Conservation (phyloP, 2,329 filamentous ascomycete species). For the Paraphaeosphaeria minitans region DNA sequence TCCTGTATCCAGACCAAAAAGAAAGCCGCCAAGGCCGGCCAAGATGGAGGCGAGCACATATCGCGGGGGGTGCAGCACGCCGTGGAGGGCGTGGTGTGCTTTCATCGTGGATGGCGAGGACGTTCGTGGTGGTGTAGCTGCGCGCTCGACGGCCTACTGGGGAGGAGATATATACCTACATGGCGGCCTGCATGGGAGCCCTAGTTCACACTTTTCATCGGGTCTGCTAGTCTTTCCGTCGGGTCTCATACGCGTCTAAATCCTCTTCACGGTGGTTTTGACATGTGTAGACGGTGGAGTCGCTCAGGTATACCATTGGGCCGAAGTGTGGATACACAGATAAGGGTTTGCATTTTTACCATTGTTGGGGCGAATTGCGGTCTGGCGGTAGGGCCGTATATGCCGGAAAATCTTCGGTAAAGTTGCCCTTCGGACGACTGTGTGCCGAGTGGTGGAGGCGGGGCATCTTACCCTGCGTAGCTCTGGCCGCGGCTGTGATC, state of each 20-base stretch:
- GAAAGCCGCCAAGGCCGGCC: conserved; percentile 27
- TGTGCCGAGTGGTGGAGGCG: neutral
- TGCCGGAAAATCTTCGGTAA: neutral
- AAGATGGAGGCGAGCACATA: conserved; percentile 27
- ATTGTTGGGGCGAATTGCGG: conserved; percentile 2
- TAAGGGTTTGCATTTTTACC: conserved; percentile 8
- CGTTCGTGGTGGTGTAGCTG: neutral
- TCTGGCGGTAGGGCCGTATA: neutral
- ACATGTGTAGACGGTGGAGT: neutral
- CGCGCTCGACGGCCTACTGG: neutral
- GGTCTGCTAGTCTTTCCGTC: neutral
- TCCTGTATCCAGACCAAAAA: conserved; percentile 54
- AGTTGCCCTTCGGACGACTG: neutral
- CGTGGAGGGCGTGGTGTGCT: neutral
- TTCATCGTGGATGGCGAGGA: neutral
- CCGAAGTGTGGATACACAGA: neutral
- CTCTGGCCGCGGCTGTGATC: neutral
- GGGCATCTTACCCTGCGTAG: neutral
- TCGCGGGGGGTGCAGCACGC: conserved; percentile 13
- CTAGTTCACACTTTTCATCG: neutral
- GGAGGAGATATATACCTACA: neutral
- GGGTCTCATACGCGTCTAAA: conserved; percentile 2
- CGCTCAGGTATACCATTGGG: neutral
- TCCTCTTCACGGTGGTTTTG: neutral
- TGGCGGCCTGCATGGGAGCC: neutral